A percentile compares a stretch with the other conserved stretches of the same genome.
These are phyloP conservation scores for Tephrocybe sp. DNA, from an alignment of 768 basidiomycete species.

Conservation along the genomic window DNA sequence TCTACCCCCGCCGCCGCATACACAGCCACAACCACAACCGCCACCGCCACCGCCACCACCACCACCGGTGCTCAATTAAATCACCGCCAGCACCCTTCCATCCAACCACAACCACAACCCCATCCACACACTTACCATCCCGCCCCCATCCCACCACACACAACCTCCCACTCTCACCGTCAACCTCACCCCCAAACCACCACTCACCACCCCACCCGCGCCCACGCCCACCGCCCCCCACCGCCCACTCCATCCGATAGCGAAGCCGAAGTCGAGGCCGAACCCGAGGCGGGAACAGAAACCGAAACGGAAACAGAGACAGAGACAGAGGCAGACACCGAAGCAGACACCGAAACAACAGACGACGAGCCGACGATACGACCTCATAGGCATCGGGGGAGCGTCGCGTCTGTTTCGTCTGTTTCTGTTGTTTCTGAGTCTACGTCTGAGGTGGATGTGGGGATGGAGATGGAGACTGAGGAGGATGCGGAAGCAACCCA, in stretches of 20 bases:
- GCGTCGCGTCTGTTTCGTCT: conserved; percentile 14
- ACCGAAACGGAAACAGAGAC: conserved; percentile 10
- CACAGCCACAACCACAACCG: background rate
- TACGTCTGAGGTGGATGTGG: conserved; percentile 2
- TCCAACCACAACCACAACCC: background rate
- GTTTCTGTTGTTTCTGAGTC: conserved; percentile 9
- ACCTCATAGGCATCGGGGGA: conserved; percentile 22
- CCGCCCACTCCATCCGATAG: background rate
- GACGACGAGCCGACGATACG: conserved; percentile 86
- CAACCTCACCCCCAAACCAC: background rate
- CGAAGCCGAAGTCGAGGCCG: conserved; percentile 34
- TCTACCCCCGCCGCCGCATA: conserved; percentile 41
- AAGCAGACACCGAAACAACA: conserved; percentile 59
- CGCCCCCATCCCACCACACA: background rate
- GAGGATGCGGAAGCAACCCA: conserved; percentile 3
- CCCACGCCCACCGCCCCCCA: too few species aligned
- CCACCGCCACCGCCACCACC: too few species aligned
- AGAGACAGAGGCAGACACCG: conserved; percentile 33
- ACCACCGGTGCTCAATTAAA: too few species aligned
- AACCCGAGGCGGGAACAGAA: conserved; percentile 62
- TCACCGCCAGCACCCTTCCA: background rate
- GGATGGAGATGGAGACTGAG: conserved; percentile 23
- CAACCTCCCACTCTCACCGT: background rate
- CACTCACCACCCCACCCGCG: conserved; percentile 15
- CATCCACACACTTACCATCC: too few species aligned